Base-by-base conservation (phyloP, 257 asterid genomes). In the Solanum arcanum region DNA sequence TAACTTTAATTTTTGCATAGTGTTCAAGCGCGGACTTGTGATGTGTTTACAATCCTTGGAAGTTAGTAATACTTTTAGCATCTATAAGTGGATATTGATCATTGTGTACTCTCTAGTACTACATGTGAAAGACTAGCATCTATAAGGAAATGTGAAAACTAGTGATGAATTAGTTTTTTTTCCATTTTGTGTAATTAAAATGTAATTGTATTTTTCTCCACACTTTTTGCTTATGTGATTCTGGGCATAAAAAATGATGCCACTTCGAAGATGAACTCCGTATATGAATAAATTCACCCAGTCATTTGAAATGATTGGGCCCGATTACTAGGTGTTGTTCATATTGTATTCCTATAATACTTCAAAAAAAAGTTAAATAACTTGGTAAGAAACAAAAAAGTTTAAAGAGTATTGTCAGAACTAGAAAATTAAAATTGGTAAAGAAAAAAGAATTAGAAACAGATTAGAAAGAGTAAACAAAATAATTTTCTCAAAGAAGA, bases 211-310 rank as follows among this genome's bases (percentile, higher is more conserved):
- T 3, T 59, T 74, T 74, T 73, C 13, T 42, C 2, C n/a, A 76
- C 39, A 47, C 72, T 3, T 14, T 21, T 64, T 86, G 59, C 52
- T n/a, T 21, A 62, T 82, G n/a, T 87, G 21, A 49, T 89, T 90
- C 91, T 94, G 98, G 96, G 90, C 90, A 70, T 92, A 13, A 97
- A 87, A 91, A 91, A 85, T 62, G 87, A 91, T 82, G 96, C 97
- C 25, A 86, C 90, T 21, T 92, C 93, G 5, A 37, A 37, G 39
- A 5, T 37, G 39, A 37, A 37, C 39, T 37, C 39, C 39, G 39
- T 37, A 37, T 37, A 37, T 37, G 39, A 37, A 37, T 7, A 37
- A 37, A 37, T 37, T 37, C 39, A 6, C 39, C 39, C 39, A 37
- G 39, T 37, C 39, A 37, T 37, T 37, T 7, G 4, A 33, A 33